phyloP scores from a whole-genome alignment of 306 rosid genomes.

The Luffa aegyptiaca region DNA sequence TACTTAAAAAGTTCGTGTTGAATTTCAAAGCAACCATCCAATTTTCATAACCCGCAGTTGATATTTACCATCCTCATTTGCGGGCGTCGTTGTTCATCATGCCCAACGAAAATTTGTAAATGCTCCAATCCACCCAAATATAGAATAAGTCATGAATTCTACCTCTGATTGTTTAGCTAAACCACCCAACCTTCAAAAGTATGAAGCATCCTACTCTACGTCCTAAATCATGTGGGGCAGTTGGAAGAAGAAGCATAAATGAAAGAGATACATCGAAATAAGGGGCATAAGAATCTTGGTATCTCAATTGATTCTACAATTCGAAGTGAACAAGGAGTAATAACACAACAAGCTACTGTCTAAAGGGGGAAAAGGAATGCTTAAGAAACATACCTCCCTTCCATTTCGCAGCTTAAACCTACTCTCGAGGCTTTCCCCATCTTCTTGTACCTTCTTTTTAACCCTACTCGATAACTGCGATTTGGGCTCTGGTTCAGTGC shows the following conservation, averaged over 20 bases:
- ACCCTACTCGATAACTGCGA: constrained; percentile 14
- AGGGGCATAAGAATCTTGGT: neutral
- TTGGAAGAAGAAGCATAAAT: neutral
- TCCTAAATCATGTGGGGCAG: neutral
- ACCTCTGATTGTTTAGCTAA: neutral
- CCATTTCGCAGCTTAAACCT: constrained; percentile 84
- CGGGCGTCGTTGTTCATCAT: neutral
- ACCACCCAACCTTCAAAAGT: neutral
- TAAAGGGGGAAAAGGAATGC: neutral
- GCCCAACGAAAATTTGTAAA: neutral
- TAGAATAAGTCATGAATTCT: neutral
- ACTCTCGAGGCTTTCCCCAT: constrained; percentile 25
- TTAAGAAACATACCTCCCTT: constrained; percentile 44
- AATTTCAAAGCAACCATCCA: neutral
- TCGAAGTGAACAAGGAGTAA: neutral
- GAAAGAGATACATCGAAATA: neutral
- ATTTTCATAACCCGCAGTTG: neutral
- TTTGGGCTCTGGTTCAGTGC: neutral
- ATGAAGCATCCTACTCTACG: neutral
- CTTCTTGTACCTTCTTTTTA: constrained; percentile 38
- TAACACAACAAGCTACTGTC: too few relatives aligned
- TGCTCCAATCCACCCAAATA: neutral
- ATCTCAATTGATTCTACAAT: neutral
- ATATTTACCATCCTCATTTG: neutral
- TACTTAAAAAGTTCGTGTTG: too few relatives aligned